Evolutionary conservation across 257 asterid genomes (phyloP).

Genomic region (Solanum pinnatisectum): DNA sequence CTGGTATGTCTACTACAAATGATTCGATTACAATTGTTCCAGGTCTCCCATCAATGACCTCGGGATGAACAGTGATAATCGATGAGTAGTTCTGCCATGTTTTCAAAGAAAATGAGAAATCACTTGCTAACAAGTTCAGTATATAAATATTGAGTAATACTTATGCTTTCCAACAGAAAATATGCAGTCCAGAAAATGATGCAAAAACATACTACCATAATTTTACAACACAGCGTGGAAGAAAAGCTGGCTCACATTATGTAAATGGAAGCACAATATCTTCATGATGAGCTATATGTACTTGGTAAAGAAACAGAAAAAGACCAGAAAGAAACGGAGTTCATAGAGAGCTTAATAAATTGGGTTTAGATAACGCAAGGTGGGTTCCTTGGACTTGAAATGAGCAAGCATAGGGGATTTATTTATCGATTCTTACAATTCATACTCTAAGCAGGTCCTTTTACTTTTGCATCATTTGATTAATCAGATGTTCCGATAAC

Average conservation of each 20-base stretch:
- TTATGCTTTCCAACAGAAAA: not conserved
- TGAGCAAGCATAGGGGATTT: not conserved
- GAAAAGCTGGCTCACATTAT: not conserved
- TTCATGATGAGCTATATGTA: not conserved
- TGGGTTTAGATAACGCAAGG: not conserved
- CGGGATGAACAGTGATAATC: conserved; percentile 3
- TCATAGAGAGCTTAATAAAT: not conserved
- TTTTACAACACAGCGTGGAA: not conserved
- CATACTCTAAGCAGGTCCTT: not conserved
- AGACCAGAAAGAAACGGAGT: not conserved
- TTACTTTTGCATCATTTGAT: not conserved
- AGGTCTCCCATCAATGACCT: conserved; percentile 8
- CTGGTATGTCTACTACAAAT: conserved; percentile 9
- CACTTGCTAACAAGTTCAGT: not conserved
- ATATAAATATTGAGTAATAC: not conserved
- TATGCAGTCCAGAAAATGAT: not conserved
- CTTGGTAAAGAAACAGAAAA: not conserved
- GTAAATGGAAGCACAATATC: not conserved
- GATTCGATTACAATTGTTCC: conserved; percentile 10
- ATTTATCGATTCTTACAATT: not conserved
- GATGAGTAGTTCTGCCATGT: conserved; percentile 8
- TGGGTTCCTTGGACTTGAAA: not conserved
- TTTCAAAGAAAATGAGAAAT: not conserved
- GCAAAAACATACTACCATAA: not conserved
- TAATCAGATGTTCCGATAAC: not conserved